These are phyloP conservation scores for Rhododendron simsii DNA, from an alignment of 148 eudicot genomes.

Conservation along the genomic window DNA sequence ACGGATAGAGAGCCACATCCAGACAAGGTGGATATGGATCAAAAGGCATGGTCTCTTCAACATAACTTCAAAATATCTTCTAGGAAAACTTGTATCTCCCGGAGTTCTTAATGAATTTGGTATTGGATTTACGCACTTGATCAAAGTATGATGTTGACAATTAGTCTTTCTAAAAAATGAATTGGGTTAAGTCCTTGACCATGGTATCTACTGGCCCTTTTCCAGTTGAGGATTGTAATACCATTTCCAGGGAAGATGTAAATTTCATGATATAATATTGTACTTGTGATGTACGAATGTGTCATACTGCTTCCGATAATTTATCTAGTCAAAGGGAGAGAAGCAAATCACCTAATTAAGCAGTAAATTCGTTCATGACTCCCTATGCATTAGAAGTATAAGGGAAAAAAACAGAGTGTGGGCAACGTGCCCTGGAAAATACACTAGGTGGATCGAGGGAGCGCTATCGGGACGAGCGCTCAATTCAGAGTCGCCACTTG, in stretches of 20 bases:
- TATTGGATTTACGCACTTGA: neutral
- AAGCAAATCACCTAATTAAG: neutral
- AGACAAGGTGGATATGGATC: neutral
- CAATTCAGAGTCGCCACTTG: too few relatives aligned
- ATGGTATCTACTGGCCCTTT: neutral
- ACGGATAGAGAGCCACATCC: neutral
- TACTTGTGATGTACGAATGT: neutral
- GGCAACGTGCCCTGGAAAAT: too few relatives aligned
- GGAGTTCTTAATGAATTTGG: neutral
- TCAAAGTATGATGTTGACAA: neutral
- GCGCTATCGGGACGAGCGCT: too few relatives aligned
- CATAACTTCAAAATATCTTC: neutral
- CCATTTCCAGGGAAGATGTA: neutral
- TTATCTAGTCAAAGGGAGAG: neutral
- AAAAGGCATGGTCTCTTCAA: neutral
- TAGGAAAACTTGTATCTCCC: neutral
- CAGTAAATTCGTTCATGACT: neutral
- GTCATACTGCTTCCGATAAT: neutral
- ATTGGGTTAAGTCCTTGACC: neutral
- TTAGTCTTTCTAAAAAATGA: neutral
- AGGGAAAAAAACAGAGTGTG: too few relatives aligned
- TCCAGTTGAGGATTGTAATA: neutral
- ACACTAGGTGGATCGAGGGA: too few relatives aligned
- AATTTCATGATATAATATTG: neutral
- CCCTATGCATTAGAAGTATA: neutral